Percentiles rank a stretch among this genome's conserved stretches.
Evolutionary conservation across 1,139 yeast species (phyloP).

Genomic region (Geotrichum reessii): DNA sequence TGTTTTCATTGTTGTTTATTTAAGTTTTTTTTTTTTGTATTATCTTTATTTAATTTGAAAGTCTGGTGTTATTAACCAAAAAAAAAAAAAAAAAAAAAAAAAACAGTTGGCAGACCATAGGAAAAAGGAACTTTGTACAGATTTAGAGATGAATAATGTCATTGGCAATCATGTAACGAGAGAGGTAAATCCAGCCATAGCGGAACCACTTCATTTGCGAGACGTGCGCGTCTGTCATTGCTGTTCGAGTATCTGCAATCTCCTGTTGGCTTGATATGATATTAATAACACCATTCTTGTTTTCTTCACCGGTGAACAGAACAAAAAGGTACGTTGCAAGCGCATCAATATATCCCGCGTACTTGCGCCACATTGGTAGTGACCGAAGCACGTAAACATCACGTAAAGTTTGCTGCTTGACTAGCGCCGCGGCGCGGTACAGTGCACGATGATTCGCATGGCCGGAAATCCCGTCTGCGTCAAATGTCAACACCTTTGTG

Average conservation of each 20-base stretch:
- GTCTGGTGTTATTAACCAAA: not conserved
- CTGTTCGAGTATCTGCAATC: constrained; percentile 55
- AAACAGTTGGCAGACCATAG: too few relatives aligned
- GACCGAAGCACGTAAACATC: constrained; percentile 28
- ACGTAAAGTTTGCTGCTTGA: constrained; percentile 3
- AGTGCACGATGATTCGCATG: constrained; percentile 82
- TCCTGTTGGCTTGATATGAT: constrained; percentile 40
- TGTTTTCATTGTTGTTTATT: not conserved
- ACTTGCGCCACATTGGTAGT: constrained; percentile 38
- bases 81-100: not conserved
- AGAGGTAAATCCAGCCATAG: constrained; percentile 75
- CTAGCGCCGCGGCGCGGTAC: constrained; percentile 45
- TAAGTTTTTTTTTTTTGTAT: not conserved
- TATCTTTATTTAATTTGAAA: not conserved
- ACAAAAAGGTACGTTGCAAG: constrained; percentile 19
- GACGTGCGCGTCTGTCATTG: constrained; percentile 78
- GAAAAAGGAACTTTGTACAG: too few relatives aligned
- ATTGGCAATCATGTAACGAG: constrained; percentile 67
- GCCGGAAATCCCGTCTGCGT: constrained; percentile 69
- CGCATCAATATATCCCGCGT: constrained; percentile 33
- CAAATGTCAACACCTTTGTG: constrained; percentile 69
- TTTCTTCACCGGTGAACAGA: not conserved
- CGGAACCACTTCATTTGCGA: constrained; percentile 97
- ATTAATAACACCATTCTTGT: constrained; percentile 33
- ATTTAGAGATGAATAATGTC: constrained; percentile 42